Base-by-base conservation (phyloP, 2,329 filamentous ascomycete species). In the Amesomyces nigricolor region DNA sequence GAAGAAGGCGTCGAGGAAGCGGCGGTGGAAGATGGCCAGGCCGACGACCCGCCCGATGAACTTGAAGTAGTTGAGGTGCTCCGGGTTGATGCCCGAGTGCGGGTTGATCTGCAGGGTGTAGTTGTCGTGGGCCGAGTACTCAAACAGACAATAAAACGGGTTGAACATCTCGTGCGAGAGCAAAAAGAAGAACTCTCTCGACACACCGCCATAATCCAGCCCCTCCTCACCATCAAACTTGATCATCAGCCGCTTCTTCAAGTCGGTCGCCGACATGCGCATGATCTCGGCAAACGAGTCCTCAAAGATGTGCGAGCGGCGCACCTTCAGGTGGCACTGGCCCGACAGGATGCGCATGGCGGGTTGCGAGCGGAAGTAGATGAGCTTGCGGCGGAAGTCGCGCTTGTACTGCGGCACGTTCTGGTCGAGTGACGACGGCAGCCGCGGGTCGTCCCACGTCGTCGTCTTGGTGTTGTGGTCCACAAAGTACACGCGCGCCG, bases 121-220 rank as follows among this genome's bases (percentile, higher is more conserved):
- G 76, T 99, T 99, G 83, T 99, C 94, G 78, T 99, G 94, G 39
- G 94, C 94, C 26, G 94, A 97, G 73, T 99, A 99, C 75, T 99
- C 94, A 78, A 99, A 99, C 52, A 99, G 80, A 71, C 94, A 99
- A 77, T 99, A 99, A 76, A 99, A 99, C 32, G 94, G 94, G 72
- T 99, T 99, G 78, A 99, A 99, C 94, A 99, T 99, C 77, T 99
- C 94, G 75, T 99, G 94, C 14, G 92, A 97, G 53, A 99, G 83
- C 40, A 99, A 78, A 84, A 99, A 99, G 80, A 99, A 99, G 78
- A 99, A 99, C 74, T 99, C 94, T 81, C 91, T 82, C 37, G 94
- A 99, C 54, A 99, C 81, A 79, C 94, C 94, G 71, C 94, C 94
- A 68, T 99, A 99, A 73, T 99, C 94, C 58, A 99, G 77, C 73